phyloP scores from a whole-genome alignment of 140 eudicot species.

The Flaveria floridana region DNA sequence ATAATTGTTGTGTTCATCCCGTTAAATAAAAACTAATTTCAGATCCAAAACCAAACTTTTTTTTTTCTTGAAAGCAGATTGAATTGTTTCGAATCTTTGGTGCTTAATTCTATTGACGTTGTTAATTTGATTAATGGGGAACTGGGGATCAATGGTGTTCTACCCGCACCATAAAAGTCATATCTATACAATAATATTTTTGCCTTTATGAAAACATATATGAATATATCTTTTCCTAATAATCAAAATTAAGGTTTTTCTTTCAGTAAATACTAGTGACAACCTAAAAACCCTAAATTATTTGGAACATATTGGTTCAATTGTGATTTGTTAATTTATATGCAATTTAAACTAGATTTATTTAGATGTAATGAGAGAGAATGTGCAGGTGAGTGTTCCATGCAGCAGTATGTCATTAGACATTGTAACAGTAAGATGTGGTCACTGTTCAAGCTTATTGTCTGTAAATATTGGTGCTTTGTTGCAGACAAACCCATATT shows the following conservation, averaged over 20 bases:
- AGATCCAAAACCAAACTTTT: background rate
- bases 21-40: background rate
- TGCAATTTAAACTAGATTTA: background rate
- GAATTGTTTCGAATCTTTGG: background rate
- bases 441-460: conserved; percentile 68
- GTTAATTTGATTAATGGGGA: background rate
- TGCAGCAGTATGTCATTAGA: conserved; percentile 43
- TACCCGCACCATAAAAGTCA: background rate
- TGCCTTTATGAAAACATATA: background rate
- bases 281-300: conserved; percentile 8
- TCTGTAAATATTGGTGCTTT: conserved; percentile 61
- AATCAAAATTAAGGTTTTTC: too few species aligned
- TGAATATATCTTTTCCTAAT: background rate
- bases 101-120: background rate
- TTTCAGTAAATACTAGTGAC: too few species aligned
- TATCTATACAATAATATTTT: background rate
- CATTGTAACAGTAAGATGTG: conserved; percentile 70
- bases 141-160: background rate
- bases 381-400: conserved; percentile 69
- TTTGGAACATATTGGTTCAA: background rate
- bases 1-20: background rate
- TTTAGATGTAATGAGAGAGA: background rate
- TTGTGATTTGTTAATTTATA: background rate
- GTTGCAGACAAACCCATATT: conserved; percentile 48
- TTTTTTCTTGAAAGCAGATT: too few species aligned